Evolutionary conservation across 2,329 filamentous ascomycete species (phyloP), one percentile per base, ranked within the genome.

Genomic region (Aspergillus bombycis): DNA sequence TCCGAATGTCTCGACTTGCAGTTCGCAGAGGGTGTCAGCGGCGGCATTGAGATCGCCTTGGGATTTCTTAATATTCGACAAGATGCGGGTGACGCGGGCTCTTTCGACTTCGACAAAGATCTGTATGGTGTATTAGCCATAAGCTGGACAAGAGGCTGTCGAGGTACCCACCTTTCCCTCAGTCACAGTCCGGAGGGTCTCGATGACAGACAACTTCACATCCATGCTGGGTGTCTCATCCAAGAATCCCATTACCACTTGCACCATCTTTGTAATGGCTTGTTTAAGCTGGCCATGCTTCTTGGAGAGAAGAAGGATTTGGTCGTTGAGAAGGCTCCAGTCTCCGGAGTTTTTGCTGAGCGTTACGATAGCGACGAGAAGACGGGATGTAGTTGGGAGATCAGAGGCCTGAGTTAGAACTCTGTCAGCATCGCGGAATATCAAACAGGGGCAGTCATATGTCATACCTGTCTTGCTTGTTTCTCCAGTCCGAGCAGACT

Each of bases 241-340:
- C 74, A 99, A 82, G 80, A 98, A 97, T 64, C 84, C 86, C 89
- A 99, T 97, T 67, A 97, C 93, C 55, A 90, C 91, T 84, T 99
- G 95, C 65, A 99, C 94, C 95, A 99, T 99, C 84, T 94, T 95
- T 73, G 95, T 98, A 74, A 94, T 95, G 75, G 95, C 95, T 82
- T 98, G 95, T 82, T 99, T 99, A 77, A 99, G 93, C 84, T 99
- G 95, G 73, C 94, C 92, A 91, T 99, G 95, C 85, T 99, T 99
- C 89, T 99, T 99, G 69, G 95, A 98, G 62, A 99, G 86, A 68
- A 97, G 86, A 73, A 97, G 86, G 67, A 97, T 92, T 82, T 99
- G 95, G 82, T 99, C 95, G 78, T 97, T 98, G 81, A 99, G 87
- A 74, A 97, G 83, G 78, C 88, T 89, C 95, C 95, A 99, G 79